Percentiles rank a stretch among this genome's conserved stretches.
Evolutionary conservation across 2,329 filamentous ascomycete genomes (phyloP).

Genomic region (Coniochaeta sp.): DNA sequence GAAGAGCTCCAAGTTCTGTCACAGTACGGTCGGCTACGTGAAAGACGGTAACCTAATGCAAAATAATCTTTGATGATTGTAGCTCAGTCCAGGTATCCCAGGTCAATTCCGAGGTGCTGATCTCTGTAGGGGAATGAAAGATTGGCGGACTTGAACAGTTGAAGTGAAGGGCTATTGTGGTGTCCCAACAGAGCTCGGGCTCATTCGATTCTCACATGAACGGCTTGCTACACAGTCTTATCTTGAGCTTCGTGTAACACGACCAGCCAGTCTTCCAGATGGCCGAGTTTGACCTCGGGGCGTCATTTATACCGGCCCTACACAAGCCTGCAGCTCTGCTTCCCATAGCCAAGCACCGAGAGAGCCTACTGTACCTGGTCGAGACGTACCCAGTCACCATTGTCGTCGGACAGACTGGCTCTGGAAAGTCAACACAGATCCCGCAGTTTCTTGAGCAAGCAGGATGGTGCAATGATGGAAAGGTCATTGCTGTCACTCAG

Average conservation of each 20-base stretch:
- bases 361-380: constrained; percentile 76
- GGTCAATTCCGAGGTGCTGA: no score
- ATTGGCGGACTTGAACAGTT: no score
- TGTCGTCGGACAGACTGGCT: constrained; percentile 88
- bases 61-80: no score
- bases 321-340: constrained; percentile 80
- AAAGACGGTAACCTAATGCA: no score
- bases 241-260: no score
- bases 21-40: no score
- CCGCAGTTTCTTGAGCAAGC: constrained; percentile 84
- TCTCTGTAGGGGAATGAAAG: no score
- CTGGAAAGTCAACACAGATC: constrained; percentile 92
- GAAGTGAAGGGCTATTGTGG: no score
- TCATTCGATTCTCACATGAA: no score
- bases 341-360: constrained; percentile 77
- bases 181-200: no score
- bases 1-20: neutral
- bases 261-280: constrained; percentile 24
- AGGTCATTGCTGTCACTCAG: constrained; percentile 83
- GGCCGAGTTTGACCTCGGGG: constrained; percentile 50
- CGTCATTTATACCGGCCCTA: constrained; percentile 67
- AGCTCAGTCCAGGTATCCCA: no score
- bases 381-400: constrained; percentile 82
- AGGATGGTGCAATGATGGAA: constrained; percentile 82
- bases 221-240: no score